Evolutionary conservation across 768 basidiomycete species (phyloP), one percentile per base, ranked within the genome.

Genomic region (Lactarius hatsudake): DNA sequence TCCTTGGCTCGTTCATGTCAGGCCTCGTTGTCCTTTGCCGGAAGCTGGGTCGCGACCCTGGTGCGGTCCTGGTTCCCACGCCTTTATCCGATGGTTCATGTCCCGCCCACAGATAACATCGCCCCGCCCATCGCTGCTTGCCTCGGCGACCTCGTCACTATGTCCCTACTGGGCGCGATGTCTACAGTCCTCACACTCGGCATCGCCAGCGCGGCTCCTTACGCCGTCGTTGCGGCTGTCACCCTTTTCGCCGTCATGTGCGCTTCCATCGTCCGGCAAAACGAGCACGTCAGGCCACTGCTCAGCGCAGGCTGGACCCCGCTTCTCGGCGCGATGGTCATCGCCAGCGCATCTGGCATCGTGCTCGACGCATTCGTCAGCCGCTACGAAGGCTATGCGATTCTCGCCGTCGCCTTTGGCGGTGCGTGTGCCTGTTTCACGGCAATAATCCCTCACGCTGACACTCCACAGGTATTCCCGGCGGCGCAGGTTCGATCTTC

Each of bases 1-100:
- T 94, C 1, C 84, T 98, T 1, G 97, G 96, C 5, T 91, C 90
- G 0, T 97, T 99, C 78, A 98, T 98, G 94, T 92, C 90, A 72
- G 76, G 79, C 26, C 83, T 98, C 34, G 85, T 98, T 59, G 82
- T 98, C 26, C 61, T 91, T 1, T 95, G 94, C 74, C 81, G 93
- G 60, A 83, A 80, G 72, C 86, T 84, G 68, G 85, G 88, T 5
- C 84, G 89, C 51, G 90, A 99, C 76, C 97, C 97, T 63, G 96
- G 94, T 89, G 72, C 56, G 81, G 2, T 28, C 40, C 48, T 43
- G 20, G 59, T 54, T 54, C 43, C 12, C 18, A 17, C 20, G 30
- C 40, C 40, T 20, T 57, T 20, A 26, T 26, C n/a, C 23, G 18
- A 43, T 38, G 5, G 32, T 64, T 64, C 20, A 60, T 20, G 72